Evolutionary conservation across 352 stramenopile species (phyloP).

Genomic region (Lagenidium sp.): DNA sequence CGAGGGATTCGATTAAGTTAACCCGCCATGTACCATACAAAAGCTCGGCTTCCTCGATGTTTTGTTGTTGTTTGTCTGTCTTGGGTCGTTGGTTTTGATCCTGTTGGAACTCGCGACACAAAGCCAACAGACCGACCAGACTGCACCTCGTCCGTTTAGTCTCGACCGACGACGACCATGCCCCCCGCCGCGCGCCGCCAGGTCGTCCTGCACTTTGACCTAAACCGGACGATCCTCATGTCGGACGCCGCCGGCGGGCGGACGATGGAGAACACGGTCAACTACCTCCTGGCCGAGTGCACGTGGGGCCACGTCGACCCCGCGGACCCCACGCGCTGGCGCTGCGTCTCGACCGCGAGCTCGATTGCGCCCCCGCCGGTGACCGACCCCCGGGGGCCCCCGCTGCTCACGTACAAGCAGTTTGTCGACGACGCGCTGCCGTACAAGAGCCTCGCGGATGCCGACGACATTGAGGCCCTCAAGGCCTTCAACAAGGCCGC

Average conservation of each 20-base stretch:
- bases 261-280: conserved; percentile 85
- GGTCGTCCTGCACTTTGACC: conserved; percentile 82
- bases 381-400: not conserved
- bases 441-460: conserved; percentile 42
- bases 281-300: conserved; percentile 80
- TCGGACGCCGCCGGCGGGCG: conserved; percentile 80
- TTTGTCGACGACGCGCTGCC: conserved; percentile 68
- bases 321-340: conserved; percentile 22
- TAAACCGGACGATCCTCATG: conserved; percentile 88
- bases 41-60: too few species aligned
- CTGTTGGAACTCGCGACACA: too few species aligned
- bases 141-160: too few species aligned
- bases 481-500: conserved; percentile 67
- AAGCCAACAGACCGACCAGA: too few species aligned
- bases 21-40: too few species aligned
- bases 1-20: too few species aligned
- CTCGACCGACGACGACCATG: too few species aligned
- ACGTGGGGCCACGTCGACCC: conserved; percentile 56
- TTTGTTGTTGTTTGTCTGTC: too few species aligned
- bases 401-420: conserved; percentile 73
- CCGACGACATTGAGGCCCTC: conserved; percentile 30
- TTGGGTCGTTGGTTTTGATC: too few species aligned
- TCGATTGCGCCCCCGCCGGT: conserved; percentile 27
- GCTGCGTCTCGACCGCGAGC: conserved; percentile 48
- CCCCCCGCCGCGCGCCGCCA: conserved; percentile 12